phyloP scores from a whole-genome alignment of 148 eudicot species.

The Vaccinium myrtillus region DNA sequence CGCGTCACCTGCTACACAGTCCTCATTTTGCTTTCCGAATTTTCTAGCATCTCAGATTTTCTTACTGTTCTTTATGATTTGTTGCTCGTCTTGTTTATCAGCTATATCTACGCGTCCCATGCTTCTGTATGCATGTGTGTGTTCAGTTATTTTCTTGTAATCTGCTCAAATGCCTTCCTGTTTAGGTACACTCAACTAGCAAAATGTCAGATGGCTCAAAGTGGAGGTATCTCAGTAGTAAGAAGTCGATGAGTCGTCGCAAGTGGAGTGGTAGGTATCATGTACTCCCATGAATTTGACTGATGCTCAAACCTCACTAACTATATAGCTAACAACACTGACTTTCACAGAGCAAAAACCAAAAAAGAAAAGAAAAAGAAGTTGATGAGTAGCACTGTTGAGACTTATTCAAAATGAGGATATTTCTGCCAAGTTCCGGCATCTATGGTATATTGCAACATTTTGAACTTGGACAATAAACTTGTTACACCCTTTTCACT shows the following conservation, averaged over 20 bases:
- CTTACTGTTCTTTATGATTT: not conserved
- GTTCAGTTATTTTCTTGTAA: not conserved
- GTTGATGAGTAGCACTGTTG: no score
- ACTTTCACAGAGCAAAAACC: no score
- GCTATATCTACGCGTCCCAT: not conserved
- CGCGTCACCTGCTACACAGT: not conserved
- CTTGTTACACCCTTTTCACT: not conserved
- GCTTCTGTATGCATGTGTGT: not conserved
- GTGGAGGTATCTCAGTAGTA: not conserved
- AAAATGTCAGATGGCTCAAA: slow-evolving; percentile 20
- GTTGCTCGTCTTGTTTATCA: not conserved
- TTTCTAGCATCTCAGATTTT: not conserved
- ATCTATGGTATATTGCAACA: not conserved
- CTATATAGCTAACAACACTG: no score
- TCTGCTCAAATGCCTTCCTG: not conserved
- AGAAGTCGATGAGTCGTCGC: not conserved
- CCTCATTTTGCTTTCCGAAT: not conserved
- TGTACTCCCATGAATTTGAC: no score
- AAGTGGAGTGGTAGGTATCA: no score
- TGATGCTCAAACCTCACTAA: no score
- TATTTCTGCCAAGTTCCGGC: slow-evolving; percentile 25
- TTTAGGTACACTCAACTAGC: slow-evolving; percentile 16
- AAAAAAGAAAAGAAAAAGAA: no score
- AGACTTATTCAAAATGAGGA: slow-evolving; percentile 1
- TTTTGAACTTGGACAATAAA: not conserved